Percentiles rank a stretch among this genome's conserved stretches.
Evolutionary conservation across 1,139 yeast genomes (phyloP).

Genomic region (Yamadazyma oceani): DNA sequence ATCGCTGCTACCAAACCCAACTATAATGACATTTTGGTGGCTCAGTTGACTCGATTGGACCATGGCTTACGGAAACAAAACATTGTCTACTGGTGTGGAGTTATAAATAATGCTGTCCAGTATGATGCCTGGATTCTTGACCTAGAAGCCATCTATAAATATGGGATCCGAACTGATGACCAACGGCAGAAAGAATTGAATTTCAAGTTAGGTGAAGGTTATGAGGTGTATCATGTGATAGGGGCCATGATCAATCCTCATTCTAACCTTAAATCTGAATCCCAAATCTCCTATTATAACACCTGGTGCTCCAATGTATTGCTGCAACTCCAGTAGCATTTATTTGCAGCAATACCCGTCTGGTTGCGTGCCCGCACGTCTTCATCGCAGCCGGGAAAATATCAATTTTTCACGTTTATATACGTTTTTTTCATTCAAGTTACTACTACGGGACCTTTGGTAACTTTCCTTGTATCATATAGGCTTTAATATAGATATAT

Average conservation of each 20-base stretch:
- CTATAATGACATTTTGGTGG: constrained; percentile 45
- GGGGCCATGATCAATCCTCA: constrained; percentile 42
- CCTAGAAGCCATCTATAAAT: constrained; percentile 41
- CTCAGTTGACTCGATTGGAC: constrained; percentile 53
- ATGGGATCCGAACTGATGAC: constrained; percentile 23
- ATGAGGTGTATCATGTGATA: constrained; percentile 29
- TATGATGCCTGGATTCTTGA: constrained; percentile 56
- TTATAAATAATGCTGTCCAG: constrained; percentile 52
- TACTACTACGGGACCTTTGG: too few species aligned
- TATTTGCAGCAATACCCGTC: too few species aligned
- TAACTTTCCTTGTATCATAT: too few species aligned
- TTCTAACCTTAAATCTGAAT: constrained; percentile 25
- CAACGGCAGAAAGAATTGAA: constrained; percentile 27
- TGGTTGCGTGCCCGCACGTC: too few species aligned
- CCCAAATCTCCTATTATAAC: constrained; percentile 32
- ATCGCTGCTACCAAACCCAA: constrained; percentile 48
- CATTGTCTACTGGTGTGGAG: constrained; percentile 49
- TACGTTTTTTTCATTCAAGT: too few species aligned
- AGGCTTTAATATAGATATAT: too few species aligned
- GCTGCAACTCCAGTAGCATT: constrained; percentile 2
- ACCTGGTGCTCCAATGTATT: constrained; percentile 27
- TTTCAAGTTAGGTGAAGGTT: constrained; percentile 35
- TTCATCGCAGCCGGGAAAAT: too few species aligned
- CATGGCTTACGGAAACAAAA: constrained; percentile 48
- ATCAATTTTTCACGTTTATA: too few species aligned